phyloP scores from a whole-genome alignment of 495 filamentous ascomycete genomes.

The Copromyces sp. region DNA sequence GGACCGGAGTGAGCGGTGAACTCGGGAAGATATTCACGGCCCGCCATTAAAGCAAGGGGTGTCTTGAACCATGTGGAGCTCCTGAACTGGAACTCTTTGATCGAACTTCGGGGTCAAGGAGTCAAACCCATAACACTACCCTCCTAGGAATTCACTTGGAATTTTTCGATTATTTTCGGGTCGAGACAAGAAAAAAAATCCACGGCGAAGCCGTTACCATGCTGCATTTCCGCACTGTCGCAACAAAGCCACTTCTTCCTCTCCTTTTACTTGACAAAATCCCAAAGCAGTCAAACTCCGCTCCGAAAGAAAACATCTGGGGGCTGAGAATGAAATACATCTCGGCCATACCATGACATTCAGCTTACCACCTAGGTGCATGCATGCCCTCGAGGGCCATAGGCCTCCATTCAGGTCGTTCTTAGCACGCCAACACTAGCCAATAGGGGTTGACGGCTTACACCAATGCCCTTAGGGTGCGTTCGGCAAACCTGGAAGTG shows the following conservation, averaged over 20 bases:
- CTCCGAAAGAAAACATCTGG: not conserved
- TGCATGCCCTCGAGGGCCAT: not conserved
- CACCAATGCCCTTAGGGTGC: not conserved
- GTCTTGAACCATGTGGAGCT: not conserved
- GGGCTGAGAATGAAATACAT: not conserved
- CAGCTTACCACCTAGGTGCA: not conserved
- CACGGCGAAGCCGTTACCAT: not conserved
- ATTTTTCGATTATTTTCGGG: not conserved
- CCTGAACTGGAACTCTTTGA: not conserved
- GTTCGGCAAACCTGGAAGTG: too few species aligned
- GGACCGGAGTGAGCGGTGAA: not conserved
- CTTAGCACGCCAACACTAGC: not conserved
- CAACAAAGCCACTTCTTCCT: not conserved
- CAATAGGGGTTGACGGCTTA: not conserved
- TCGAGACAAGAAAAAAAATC: not conserved
- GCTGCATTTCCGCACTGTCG: not conserved
- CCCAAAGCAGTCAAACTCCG: not conserved
- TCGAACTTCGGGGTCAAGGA: not conserved
- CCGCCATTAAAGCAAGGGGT: not conserved
- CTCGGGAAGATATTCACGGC: not conserved
- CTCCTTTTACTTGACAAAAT: too few species aligned
- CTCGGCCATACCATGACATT: not conserved
- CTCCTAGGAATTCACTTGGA: not conserved
- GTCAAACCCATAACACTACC: not conserved
- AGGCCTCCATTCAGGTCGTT: not conserved